Evolutionary conservation across 345 rosid species (phyloP).

Genomic region (Dovyalis caffra): DNA sequence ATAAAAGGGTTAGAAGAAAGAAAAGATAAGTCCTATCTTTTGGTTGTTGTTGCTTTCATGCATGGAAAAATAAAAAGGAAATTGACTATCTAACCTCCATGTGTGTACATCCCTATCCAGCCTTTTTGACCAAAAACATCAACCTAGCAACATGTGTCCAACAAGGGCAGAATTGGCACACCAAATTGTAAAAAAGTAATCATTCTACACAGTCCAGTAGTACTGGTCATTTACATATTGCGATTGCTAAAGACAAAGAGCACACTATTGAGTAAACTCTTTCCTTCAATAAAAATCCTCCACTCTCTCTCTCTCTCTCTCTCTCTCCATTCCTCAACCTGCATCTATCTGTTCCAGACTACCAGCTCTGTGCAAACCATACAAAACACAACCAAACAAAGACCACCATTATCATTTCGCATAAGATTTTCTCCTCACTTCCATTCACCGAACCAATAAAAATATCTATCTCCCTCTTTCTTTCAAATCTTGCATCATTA

Average conservation of each 20-base stretch:
- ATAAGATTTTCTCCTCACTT: not conserved
- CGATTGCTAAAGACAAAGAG: constrained; percentile 39
- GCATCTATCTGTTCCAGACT: not conserved
- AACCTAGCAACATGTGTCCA: not conserved
- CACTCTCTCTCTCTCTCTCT: not conserved
- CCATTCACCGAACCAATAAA: not conserved
- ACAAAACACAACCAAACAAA: constrained; percentile 11
- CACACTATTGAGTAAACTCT: not conserved
- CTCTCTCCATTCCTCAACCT: not conserved
- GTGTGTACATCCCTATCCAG: no score
- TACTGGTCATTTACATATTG: not conserved
- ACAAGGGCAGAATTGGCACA: not conserved
- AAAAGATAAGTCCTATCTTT: no score
- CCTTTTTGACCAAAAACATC: not conserved
- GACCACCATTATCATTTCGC: constrained; percentile 3
- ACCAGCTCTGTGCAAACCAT: not conserved
- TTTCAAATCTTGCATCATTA: not conserved
- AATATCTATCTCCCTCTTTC: not conserved
- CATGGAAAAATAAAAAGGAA: no score
- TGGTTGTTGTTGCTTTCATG: no score
- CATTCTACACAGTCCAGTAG: not conserved
- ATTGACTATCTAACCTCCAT: no score
- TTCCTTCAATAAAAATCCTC: not conserved
- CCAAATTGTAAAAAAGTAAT: not conserved
- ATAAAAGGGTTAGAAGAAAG: no score